Conservation (phyloP, 345 rosid species). For the Linum usitatissimum region DNA sequence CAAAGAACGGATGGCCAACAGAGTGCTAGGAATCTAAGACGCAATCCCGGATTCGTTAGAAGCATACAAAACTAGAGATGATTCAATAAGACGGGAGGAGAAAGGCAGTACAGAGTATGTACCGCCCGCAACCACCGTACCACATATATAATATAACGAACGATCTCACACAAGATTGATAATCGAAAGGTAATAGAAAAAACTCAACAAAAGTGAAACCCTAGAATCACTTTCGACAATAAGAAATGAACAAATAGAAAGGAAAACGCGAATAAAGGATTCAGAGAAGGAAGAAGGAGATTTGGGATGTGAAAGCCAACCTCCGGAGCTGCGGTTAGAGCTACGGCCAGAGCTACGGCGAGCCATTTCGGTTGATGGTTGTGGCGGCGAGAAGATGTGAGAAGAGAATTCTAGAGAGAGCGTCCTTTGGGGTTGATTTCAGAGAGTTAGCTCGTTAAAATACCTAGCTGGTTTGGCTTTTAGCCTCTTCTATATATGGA, state of each 20-base stretch:
- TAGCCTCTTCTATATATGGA: too few relatives aligned
- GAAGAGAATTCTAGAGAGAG: neutral
- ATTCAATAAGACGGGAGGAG: too few relatives aligned
- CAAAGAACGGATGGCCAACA: too few relatives aligned
- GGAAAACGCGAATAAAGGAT: neutral
- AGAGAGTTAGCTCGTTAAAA: neutral
- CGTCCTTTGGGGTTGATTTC: neutral
- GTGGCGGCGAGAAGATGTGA: neutral
- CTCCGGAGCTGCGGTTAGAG: neutral
- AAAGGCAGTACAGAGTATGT: too few relatives aligned
- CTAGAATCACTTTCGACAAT: neutral
- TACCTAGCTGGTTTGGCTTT: neutral
- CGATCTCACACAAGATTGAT: too few relatives aligned
- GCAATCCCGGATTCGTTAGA: too few relatives aligned
- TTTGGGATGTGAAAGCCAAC: neutral
- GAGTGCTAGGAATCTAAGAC: too few relatives aligned
- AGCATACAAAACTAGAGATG: too few relatives aligned
- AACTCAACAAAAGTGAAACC: neutral
- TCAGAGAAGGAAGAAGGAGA: neutral
- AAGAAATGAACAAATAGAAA: neutral
- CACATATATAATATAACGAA: too few relatives aligned
- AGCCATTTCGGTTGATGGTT: neutral
- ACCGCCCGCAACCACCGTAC: too few relatives aligned
- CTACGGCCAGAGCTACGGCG: conserved; percentile 2
- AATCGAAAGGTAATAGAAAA: too few relatives aligned